Conservation (phyloP, 2,329 filamentous ascomycete genomes). For the Polychaeton citri region DNA sequence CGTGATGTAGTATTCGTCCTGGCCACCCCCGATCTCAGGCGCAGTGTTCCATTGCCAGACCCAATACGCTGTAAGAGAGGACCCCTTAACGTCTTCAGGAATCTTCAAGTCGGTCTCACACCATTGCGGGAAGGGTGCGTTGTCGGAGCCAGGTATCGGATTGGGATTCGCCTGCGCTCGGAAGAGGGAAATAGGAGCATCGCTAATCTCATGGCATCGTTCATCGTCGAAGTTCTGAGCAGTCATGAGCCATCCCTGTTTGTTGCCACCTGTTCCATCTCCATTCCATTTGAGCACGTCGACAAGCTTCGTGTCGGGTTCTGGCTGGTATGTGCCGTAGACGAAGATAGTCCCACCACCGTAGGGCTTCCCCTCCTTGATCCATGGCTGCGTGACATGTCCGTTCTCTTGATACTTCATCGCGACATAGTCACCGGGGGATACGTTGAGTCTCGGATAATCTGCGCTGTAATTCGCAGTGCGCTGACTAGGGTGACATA, state of each 20-base stretch:
- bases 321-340: slow-evolving; percentile 35
- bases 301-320: slow-evolving; percentile 42
- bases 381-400: slow-evolving; percentile 31
- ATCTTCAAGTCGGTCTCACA: slow-evolving; percentile 75
- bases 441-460: slow-evolving; percentile 49
- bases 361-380: slow-evolving; percentile 28
- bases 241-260: slow-evolving; percentile 60
- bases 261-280: slow-evolving; percentile 69
- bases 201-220: slow-evolving; percentile 72
- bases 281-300: slow-evolving; percentile 68
- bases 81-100: slow-evolving; percentile 49
- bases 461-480: slow-evolving; percentile 36
- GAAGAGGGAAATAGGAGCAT: slow-evolving; percentile 38
- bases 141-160: slow-evolving; percentile 36
- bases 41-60: slow-evolving; percentile 81
- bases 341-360: slow-evolving; percentile 34
- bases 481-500: slow-evolving; percentile 54
- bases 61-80: slow-evolving; percentile 78
- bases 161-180: slow-evolving; percentile 47
- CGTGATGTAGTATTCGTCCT: slow-evolving; percentile 46
- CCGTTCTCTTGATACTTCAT: slow-evolving; percentile 40
- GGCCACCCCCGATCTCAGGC: slow-evolving; percentile 23
- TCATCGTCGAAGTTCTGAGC: slow-evolving; percentile 79
- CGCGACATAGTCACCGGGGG: slow-evolving; percentile 33
- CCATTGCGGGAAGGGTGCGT: slow-evolving; percentile 38